These are phyloP conservation scores for Beauveria bassiana DNA, from an alignment of 2,329 filamentous ascomycete genomes.

Conservation along the genomic window DNA sequence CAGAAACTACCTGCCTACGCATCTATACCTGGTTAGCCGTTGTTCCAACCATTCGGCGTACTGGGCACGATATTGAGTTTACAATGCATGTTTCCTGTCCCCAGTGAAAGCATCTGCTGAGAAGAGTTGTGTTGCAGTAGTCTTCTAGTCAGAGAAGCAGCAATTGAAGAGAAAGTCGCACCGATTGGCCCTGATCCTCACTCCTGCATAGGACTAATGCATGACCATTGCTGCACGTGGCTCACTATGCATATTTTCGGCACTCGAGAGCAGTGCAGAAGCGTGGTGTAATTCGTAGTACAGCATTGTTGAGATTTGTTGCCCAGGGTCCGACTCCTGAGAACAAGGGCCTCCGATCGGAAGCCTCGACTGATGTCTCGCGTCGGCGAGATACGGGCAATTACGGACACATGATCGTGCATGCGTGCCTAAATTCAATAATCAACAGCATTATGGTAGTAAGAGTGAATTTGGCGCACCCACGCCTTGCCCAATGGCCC, in stretches of 20 bases:
- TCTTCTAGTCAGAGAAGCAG: background rate
- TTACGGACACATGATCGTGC: no score
- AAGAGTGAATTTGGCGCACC: no score
- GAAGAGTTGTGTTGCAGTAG: background rate
- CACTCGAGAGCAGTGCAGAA: background rate
- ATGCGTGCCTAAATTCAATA: no score
- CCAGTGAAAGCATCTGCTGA: no score
- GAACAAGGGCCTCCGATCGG: background rate
- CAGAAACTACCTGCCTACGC: no score
- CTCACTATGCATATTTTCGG: background rate
- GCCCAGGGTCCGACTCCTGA: background rate
- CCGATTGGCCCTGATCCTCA: background rate
- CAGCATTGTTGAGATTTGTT: background rate
- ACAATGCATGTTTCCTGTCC: no score
- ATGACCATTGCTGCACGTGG: background rate
- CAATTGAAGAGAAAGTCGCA: background rate
- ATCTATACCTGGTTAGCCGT: no score
- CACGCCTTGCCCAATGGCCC: no score
- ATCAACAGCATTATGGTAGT: no score
- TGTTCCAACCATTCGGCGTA: no score
- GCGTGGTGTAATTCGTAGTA: background rate
- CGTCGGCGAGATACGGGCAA: background rate
- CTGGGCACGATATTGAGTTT: no score
- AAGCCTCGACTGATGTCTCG: background rate
- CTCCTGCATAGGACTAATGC: background rate